Conservation (phyloP, 78 protist species). For the Dictyostelium citrinum region DNA sequence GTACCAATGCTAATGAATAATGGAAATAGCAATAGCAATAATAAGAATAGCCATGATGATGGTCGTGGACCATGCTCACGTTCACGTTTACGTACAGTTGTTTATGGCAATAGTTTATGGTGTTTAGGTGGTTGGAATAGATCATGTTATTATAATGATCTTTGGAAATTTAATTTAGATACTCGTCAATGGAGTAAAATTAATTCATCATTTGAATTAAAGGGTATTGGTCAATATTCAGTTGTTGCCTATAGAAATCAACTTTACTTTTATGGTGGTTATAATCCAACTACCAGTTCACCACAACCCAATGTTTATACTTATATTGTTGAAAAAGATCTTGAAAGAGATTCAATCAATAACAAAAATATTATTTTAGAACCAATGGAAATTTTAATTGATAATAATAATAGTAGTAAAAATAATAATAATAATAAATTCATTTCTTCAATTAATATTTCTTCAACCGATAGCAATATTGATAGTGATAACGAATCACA, state of each 20-base stretch:
- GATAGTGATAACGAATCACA: background rate
- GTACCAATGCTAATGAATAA: background rate
- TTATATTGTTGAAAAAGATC: conserved; percentile 32
- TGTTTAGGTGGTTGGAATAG: conserved; percentile 76
- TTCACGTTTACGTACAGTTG: conserved; percentile 54
- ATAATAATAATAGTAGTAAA: background rate
- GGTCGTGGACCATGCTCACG: conserved; percentile 61
- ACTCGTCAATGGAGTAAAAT: conserved; percentile 33
- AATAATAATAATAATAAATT: background rate
- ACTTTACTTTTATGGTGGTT: conserved; percentile 58
- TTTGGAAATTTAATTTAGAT: conserved; percentile 40
- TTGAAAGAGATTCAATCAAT: background rate
- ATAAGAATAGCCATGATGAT: background rate
- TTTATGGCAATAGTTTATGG: conserved; percentile 51
- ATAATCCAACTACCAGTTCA: conserved; percentile 46
- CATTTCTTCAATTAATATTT: background rate
- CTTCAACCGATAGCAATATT: background rate
- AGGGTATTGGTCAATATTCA: conserved; percentile 70
- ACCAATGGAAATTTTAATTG: background rate
- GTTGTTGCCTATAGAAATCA: conserved; percentile 40
- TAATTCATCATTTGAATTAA: conserved; percentile 38
- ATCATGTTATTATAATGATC: conserved; percentile 41
- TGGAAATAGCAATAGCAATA: background rate
- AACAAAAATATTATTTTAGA: background rate
- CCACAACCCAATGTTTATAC: conserved; percentile 76